Conservation (phyloP, 441 rosid species). For the Erodium moschatum region DNA sequence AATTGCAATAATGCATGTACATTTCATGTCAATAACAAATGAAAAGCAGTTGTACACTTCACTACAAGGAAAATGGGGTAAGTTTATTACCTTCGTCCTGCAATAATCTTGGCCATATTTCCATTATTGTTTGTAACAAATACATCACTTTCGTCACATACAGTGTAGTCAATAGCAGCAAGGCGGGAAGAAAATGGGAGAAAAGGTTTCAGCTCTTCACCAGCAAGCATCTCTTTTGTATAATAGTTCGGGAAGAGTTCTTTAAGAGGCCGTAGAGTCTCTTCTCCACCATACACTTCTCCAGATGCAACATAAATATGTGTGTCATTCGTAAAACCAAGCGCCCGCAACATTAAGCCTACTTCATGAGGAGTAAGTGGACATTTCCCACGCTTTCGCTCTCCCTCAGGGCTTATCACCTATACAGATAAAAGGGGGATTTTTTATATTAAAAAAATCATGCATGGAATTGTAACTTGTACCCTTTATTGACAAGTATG, state of each 20-base stretch:
- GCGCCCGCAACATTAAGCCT: slow-evolving; percentile 88
- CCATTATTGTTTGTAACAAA: slow-evolving; percentile 56
- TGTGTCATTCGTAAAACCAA: slow-evolving; percentile 79
- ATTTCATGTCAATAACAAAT: not conserved
- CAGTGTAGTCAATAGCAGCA: slow-evolving; percentile 87
- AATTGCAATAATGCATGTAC: too few relatives aligned
- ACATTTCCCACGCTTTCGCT: slow-evolving; percentile 90
- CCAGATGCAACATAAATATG: slow-evolving; percentile 91
- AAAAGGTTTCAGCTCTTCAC: slow-evolving; percentile 62
- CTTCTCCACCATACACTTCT: slow-evolving; percentile 94
- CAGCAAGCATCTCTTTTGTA: slow-evolving; percentile 87
- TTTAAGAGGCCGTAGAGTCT: slow-evolving; percentile 68
- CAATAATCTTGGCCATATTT: slow-evolving; percentile 97
- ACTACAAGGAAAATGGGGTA: slow-evolving; percentile 14
- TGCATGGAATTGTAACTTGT: not conserved
- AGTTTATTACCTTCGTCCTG: slow-evolving; percentile 80
- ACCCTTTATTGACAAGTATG: not conserved
- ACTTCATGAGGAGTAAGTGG: slow-evolving; percentile 96
- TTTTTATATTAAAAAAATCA: too few relatives aligned
- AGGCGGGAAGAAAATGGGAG: slow-evolving; percentile 81
- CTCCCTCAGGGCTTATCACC: slow-evolving; percentile 81
- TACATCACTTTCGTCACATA: slow-evolving; percentile 50
- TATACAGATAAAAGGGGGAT: slow-evolving; percentile 26
- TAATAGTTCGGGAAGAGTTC: slow-evolving; percentile 86
- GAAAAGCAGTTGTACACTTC: not conserved